These are phyloP conservation scores for Pelagomonas calceolata DNA, from an alignment of 108 stramenopile genomes.

Conservation along the genomic window DNA sequence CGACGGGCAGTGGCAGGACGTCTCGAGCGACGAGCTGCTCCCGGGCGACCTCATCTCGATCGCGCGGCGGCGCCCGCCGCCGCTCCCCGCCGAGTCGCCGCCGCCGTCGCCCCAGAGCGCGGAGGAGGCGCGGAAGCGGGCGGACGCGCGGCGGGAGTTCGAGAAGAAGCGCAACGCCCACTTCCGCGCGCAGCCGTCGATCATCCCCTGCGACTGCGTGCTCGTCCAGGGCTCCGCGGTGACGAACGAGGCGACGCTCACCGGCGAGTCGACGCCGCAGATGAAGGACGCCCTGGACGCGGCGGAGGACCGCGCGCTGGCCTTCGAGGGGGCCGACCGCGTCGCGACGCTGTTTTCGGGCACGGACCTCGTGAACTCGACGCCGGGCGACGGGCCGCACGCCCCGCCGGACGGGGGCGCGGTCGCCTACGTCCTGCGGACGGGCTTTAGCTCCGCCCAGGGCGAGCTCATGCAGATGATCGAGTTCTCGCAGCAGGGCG, in stretches of 20 bases:
- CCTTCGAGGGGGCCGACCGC: slow-evolving; percentile 23
- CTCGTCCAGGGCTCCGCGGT: slow-evolving; percentile 73
- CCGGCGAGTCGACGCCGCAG: slow-evolving; percentile 89
- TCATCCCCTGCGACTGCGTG: slow-evolving; percentile 85
- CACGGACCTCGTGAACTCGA: slow-evolving; percentile 4
- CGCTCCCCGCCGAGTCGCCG: too few relatives aligned
- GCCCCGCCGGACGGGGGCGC: slow-evolving; percentile 80
- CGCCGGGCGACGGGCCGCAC: neutral
- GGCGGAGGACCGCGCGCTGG: slow-evolving; percentile 15
- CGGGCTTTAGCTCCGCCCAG: slow-evolving; percentile 91
- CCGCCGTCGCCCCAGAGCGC: slow-evolving; percentile 44
- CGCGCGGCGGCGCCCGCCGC: slow-evolving; percentile 37
- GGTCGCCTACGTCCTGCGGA: slow-evolving; percentile 80
- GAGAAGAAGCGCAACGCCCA: neutral
- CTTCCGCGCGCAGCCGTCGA: slow-evolving; percentile 59
- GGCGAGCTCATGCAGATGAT: slow-evolving; percentile 96
- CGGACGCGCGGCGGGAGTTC: neutral
- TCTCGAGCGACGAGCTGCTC: slow-evolving; percentile 61
- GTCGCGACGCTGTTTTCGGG: slow-evolving; percentile 5
- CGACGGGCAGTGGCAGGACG: slow-evolving; percentile 46
- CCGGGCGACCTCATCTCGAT: slow-evolving; percentile 89
- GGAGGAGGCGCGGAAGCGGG: slow-evolving; percentile 9
- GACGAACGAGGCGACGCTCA: slow-evolving; percentile 86
- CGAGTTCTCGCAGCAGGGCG: slow-evolving; percentile 90
- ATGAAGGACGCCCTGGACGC: slow-evolving; percentile 83